Evolutionary conservation across 1,284 basidiomycete species (phyloP).

Genomic region (Tilletia walkeri): DNA sequence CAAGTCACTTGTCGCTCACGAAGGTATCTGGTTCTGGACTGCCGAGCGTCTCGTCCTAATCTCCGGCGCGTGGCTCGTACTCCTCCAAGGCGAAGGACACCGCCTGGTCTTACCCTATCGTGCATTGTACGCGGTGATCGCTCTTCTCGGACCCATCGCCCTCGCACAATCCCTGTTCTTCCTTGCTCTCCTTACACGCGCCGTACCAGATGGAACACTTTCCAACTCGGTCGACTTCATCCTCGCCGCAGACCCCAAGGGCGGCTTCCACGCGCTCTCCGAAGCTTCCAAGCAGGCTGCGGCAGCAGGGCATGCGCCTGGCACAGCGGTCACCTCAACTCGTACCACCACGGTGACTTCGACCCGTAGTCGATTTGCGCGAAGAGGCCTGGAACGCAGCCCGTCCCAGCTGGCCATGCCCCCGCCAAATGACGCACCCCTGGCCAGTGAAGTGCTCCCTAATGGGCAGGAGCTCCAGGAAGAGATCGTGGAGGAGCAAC

Average conservation of each 20-base stretch:
- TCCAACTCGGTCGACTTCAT: conserved; percentile 5
- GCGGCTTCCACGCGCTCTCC: neutral
- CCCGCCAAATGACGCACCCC: no score
- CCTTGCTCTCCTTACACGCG: neutral
- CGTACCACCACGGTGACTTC: neutral
- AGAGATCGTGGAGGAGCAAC: neutral
- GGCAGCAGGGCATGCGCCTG: neutral
- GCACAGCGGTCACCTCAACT: neutral
- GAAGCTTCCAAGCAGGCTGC: neutral
- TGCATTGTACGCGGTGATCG: neutral
- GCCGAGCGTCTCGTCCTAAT: neutral
- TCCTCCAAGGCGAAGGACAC: conserved; percentile 7
- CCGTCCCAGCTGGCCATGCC: neutral
- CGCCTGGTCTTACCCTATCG: neutral
- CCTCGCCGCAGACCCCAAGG: neutral
- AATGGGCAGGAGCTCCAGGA: neutral
- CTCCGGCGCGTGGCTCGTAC: conserved; percentile 1
- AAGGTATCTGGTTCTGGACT: neutral
- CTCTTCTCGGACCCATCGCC: neutral
- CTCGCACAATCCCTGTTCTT: conserved; percentile 2
- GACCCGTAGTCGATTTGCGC: neutral
- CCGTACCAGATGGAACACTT: neutral
- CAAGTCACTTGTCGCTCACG: neutral
- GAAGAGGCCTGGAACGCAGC: neutral
- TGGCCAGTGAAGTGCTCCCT: no score